A percentile compares a stretch with the other conserved stretches of the same genome.
Conservation (phyloP, 2,329 filamentous ascomycete genomes). For the Xylaria sp. region DNA sequence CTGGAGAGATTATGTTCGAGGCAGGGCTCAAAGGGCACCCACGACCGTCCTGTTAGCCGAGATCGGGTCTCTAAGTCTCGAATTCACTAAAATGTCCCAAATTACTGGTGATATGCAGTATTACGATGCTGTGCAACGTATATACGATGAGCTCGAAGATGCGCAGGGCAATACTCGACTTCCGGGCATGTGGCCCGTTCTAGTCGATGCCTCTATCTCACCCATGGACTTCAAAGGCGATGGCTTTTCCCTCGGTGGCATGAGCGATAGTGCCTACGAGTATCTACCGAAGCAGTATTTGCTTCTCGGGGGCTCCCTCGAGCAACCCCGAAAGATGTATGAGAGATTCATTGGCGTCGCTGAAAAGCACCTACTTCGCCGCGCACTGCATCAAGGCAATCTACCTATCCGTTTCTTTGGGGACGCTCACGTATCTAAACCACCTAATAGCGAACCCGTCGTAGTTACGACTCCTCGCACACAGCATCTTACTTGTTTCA, state of each 20-base stretch:
- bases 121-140: conserved; percentile 70
- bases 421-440: conserved; percentile 52
- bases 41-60: conserved; percentile 58
- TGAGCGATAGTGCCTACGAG: conserved; percentile 69
- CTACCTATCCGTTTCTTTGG: conserved; percentile 62
- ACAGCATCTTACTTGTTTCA: conserved; percentile 72
- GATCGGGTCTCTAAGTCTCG: conserved; percentile 68
- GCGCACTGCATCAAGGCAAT: conserved; percentile 56
- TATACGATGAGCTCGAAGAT: conserved; percentile 65
- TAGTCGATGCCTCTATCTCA: conserved; percentile 64
- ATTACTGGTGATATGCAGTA: conserved; percentile 69
- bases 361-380: conserved; percentile 58
- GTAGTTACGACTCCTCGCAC: conserved; percentile 51
- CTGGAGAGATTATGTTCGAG: conserved; percentile 63
- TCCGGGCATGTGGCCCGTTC: conserved; percentile 72
- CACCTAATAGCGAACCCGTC: conserved; percentile 39
- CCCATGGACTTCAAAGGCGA: conserved; percentile 65
- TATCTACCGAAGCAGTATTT: conserved; percentile 76
- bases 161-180: conserved; percentile 65
- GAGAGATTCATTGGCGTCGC: conserved; percentile 59
- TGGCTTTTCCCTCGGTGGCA: conserved; percentile 65
- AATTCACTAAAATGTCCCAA: conserved; percentile 73
- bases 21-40: conserved; percentile 58
- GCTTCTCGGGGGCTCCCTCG: conserved; percentile 70
- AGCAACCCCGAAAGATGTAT: conserved; percentile 61